Conservation (phyloP, 1,139 yeast genomes). For the Meyerozyma sp. region DNA sequence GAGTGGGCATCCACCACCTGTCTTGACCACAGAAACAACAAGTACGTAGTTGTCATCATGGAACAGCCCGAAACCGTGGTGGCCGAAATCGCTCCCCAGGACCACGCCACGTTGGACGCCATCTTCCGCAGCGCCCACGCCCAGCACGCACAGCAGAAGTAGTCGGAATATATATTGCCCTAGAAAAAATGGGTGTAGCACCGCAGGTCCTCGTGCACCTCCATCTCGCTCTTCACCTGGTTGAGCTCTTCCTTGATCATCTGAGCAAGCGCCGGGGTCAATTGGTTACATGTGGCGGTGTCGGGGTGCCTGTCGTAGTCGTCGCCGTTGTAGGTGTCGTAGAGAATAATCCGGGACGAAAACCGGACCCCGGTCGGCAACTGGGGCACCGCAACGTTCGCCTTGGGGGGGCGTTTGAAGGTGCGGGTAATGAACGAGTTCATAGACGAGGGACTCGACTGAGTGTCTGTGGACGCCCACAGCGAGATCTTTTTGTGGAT, state of each 20-base stretch:
- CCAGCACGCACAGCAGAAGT: constrained; percentile 8
- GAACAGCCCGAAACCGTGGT: constrained; percentile 38
- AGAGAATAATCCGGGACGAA: constrained; percentile 77
- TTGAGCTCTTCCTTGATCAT: constrained; percentile 85
- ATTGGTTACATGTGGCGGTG: constrained; percentile 85
- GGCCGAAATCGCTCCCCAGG: constrained; percentile 35
- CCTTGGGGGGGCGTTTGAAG: constrained; percentile 15
- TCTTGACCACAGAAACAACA: constrained; percentile 33
- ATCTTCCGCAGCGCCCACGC: constrained; percentile 46
- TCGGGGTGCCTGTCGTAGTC: constrained; percentile 96
- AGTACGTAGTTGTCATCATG: constrained; percentile 44
- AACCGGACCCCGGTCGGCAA: constrained; percentile 51
- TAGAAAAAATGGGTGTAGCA: constrained; percentile 82
- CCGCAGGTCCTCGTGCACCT: constrained; percentile 68
- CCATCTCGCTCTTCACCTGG: constrained; percentile 72
- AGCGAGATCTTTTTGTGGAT: constrained; percentile 23
- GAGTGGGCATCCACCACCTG: constrained; percentile 50
- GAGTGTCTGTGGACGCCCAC: constrained; percentile 14
- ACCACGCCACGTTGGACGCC: constrained; percentile 31
- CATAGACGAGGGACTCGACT: constrained; percentile 26
- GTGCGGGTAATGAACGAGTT: constrained; percentile 26
- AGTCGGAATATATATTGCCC: not conserved
- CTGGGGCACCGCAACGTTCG: constrained; percentile 3
- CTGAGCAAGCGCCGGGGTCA: constrained; percentile 86
- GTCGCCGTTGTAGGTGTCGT: constrained; percentile 77